These are phyloP conservation scores for Apiosordaria backusii DNA, from an alignment of 495 filamentous ascomycete genomes.

Conservation along the genomic window DNA sequence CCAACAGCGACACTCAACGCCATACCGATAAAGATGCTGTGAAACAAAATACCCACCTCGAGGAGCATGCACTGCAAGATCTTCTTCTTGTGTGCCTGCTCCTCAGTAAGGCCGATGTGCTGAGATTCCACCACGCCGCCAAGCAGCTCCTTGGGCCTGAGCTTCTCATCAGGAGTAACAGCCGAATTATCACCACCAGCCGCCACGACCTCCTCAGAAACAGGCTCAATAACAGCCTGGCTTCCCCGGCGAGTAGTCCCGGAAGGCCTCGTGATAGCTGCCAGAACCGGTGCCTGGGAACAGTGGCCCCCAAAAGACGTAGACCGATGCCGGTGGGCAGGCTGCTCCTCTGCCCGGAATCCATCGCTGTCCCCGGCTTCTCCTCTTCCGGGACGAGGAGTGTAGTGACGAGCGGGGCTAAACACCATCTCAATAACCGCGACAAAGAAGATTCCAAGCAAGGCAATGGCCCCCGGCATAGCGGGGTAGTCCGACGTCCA, in stretches of 20 bases:
- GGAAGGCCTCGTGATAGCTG: conserved; percentile 15
- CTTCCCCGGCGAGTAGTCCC: conserved; percentile 14
- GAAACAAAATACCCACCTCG: conserved; percentile 81
- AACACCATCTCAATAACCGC: conserved; percentile 71
- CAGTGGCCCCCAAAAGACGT: conserved; percentile 15
- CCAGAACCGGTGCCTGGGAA: conserved; percentile 15
- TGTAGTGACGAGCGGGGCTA: conserved; percentile 45
- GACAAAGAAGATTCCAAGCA: conserved; percentile 70
- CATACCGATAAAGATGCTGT: conserved; percentile 87
- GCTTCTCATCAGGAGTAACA: conserved; percentile 18
- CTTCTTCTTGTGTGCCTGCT: conserved; percentile 52
- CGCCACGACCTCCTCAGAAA: background rate
- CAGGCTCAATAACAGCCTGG: background rate
- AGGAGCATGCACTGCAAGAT: conserved; percentile 76
- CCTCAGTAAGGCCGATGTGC: conserved; percentile 28
- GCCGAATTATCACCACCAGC: conserved; percentile 5
- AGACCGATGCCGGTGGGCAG: background rate
- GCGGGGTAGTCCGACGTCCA: conserved; percentile 71
- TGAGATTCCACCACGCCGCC: conserved; percentile 22
- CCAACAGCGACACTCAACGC: conserved; percentile 74
- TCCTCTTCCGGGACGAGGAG: conserved; percentile 6
- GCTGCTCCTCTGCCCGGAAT: background rate
- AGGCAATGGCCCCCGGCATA: conserved; percentile 74
- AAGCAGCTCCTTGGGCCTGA: conserved; percentile 30
- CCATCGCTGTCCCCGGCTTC: background rate